Percentiles rank a stretch among this genome's conserved stretches.
These are phyloP conservation scores for Neospermospora avenae DNA, from an alignment of 2,329 filamentous ascomycete genomes.

Conservation along the genomic window DNA sequence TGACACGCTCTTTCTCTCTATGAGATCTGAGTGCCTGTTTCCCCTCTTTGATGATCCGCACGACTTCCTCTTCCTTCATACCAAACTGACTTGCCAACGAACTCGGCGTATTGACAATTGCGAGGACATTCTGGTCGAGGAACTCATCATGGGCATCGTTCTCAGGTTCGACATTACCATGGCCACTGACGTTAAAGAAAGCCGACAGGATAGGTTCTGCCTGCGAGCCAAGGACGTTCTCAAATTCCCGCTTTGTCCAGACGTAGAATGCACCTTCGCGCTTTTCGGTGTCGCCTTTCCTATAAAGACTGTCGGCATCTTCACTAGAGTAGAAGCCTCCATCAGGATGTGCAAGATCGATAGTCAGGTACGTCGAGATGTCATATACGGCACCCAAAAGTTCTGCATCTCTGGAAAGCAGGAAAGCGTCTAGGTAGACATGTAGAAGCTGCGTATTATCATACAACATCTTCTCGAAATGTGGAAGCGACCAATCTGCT, in stretches of 20 bases:
- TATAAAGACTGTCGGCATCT: conserved; percentile 80
- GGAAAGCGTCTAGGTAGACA: conserved; percentile 83
- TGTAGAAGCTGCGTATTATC: conserved; percentile 85
- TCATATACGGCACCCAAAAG: conserved; percentile 77
- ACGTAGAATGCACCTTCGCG: conserved; percentile 92
- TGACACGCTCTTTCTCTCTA: conserved; percentile 69
- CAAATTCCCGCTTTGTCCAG: conserved; percentile 87
- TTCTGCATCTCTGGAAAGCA: conserved; percentile 55
- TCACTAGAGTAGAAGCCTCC: conserved; percentile 87
- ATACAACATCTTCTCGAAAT: conserved; percentile 96
- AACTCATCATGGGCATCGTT: conserved; percentile 93
- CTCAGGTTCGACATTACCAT: conserved; percentile 80
- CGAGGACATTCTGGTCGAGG: conserved; percentile 86
- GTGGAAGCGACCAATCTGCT: conserved; percentile 86
- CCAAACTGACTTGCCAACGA: conserved; percentile 74
- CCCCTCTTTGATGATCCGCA: conserved; percentile 63
- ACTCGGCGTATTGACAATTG: conserved; percentile 62
- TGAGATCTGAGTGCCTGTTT: conserved; percentile 66
- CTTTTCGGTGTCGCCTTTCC: conserved; percentile 73
- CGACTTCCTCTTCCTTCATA: conserved; percentile 65
- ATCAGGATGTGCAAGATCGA: conserved; percentile 61
- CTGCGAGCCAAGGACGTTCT: conserved; percentile 65
- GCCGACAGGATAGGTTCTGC: conserved; percentile 72
- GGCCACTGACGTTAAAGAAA: conserved; percentile 78
- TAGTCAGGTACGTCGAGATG: conserved; percentile 81